Evolutionary conservation across 2,329 filamentous ascomycete species (phyloP).

Genomic region (Aspergillus hortae): DNA sequence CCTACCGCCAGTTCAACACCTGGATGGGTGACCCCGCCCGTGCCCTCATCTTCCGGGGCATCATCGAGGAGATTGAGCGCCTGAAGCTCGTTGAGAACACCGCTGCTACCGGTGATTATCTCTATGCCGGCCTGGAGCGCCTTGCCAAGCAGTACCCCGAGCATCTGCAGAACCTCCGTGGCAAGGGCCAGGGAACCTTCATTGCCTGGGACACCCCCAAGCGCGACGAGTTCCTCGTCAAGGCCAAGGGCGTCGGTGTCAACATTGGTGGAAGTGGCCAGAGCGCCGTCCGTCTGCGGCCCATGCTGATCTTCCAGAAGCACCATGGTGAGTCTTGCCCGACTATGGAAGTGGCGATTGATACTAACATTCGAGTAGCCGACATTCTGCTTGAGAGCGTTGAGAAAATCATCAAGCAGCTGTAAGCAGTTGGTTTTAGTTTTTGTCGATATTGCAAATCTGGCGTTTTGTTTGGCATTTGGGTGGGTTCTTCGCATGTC

Average conservation of each 20-base stretch:
- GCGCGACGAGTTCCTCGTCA: slow-evolving; percentile 73
- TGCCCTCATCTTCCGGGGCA: slow-evolving; percentile 79
- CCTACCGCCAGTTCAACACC: slow-evolving; percentile 95
- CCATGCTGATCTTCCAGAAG: slow-evolving; percentile 91
- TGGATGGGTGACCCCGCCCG: slow-evolving; percentile 94
- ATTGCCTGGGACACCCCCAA: slow-evolving; percentile 85
- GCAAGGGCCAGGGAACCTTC: slow-evolving; percentile 85
- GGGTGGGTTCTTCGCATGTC: slow-evolving; percentile 13
- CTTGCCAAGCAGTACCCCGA: slow-evolving; percentile 69
- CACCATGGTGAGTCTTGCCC: slow-evolving; percentile 61
- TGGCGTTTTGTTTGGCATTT: slow-evolving; percentile 12
- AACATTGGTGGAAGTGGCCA: slow-evolving; percentile 84
- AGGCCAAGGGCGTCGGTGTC: slow-evolving; percentile 74
- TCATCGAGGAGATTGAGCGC: slow-evolving; percentile 75
- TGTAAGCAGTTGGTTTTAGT: slow-evolving; percentile 23
- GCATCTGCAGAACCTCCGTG: slow-evolving; percentile 78
- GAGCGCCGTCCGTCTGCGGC: slow-evolving; percentile 72
- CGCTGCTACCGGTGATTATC: slow-evolving; percentile 71
- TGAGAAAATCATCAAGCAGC: slow-evolving; percentile 65
- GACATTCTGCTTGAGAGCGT: slow-evolving; percentile 76
- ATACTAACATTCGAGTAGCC: slow-evolving; percentile 37
- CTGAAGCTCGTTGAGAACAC: slow-evolving; percentile 77
- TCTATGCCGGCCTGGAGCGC: slow-evolving; percentile 66
- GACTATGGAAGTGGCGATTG: background rate
- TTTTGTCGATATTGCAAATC: slow-evolving; percentile 4